Evolutionary conservation across 805 yeast species (phyloP), one percentile per base, ranked within the genome.

Genomic region (Yamadazyma akitaensis): DNA sequence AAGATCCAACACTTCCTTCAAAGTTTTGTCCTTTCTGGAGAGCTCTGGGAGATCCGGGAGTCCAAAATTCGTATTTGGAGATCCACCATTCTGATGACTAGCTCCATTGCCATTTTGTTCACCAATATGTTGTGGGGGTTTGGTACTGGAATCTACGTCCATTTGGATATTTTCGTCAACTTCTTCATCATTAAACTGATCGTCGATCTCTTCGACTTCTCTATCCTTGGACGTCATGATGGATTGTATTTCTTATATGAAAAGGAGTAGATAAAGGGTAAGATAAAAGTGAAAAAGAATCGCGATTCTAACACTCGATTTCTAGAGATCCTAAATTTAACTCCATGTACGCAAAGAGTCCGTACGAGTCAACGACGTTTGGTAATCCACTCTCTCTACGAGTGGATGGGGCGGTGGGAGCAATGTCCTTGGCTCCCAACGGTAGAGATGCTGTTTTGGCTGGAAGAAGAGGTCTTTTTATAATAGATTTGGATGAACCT

Each of bases 361-460:
- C 71, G 3, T 56, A 56, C 50, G 67, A 67, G 31, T 60, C 88
- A 11, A 64, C 77, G 11, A 85, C 94, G 0, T 88, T 89, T 63
- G 95, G 88, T 35, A 84, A 85, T 54, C 79, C 95, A 17, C 79
- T 92, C 45, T 85, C 94, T 44, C 65, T 92, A 37, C 71, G 94
- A 39, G 96, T 92, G 43, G 97, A 94, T 62, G 94, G 94, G 2
- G 88, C 96, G 40, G 85, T 91, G 48, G 89, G 94, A 44, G 89
- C 98, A 6, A 88, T 94, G 78, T 85, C 96, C 2, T 77, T 89
- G 13, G 81, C 89, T 43, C 97, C 97, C 7, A 81, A 84, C 40
- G 96, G 97, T 3, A 70, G 98, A 53, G 98, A 94, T 61, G 96
- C 90, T 6, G 98, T 88, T 2, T 67, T 94, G 26, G 99, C 98